A percentile compares a stretch with the other conserved stretches of the same genome.
These are phyloP conservation scores for Trametes punicea DNA, from an alignment of 768 basidiomycete species.

Conservation along the genomic window DNA sequence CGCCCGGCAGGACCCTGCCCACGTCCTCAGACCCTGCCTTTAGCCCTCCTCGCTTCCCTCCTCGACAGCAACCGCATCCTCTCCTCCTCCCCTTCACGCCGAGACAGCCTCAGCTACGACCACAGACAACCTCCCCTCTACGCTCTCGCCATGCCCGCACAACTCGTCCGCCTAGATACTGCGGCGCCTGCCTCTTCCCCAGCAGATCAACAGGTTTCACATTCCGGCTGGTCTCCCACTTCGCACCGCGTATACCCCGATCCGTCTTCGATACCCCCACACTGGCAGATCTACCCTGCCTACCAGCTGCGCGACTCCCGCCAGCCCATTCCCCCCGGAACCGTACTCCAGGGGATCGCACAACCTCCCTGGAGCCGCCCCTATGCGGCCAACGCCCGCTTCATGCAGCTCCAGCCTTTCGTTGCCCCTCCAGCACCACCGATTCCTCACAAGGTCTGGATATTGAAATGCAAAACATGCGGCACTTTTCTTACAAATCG, in stretches of 20 bases:
- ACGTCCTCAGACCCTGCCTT: slow-evolving; percentile 2
- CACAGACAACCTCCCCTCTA: not conserved
- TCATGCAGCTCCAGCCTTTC: slow-evolving; percentile 9
- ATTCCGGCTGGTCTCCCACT: slow-evolving; percentile 3
- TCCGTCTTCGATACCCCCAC: slow-evolving; percentile 19
- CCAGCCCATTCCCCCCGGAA: not conserved
- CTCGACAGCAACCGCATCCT: not conserved
- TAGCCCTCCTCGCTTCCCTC: slow-evolving; percentile 14
- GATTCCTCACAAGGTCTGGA: slow-evolving; percentile 72
- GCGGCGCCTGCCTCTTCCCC: not conserved
- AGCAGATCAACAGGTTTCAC: slow-evolving; percentile 10
- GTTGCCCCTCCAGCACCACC: slow-evolving; percentile 20
- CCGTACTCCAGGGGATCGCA: not conserved
- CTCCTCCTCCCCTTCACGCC: not conserved
- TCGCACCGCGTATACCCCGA: slow-evolving; percentile 19
- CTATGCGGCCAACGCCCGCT: slow-evolving; percentile 7
- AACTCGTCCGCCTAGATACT: slow-evolving; percentile 9
- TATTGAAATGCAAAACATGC: slow-evolving; percentile 74
- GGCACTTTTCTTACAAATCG: slow-evolving; percentile 75
- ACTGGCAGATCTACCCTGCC: slow-evolving; percentile 17
- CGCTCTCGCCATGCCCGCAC: slow-evolving; percentile 13
- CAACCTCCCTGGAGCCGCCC: not conserved
- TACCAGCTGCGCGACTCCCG: slow-evolving; percentile 6
- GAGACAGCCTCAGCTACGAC: slow-evolving; percentile 6
- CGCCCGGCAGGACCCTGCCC: slow-evolving; percentile 16